Evolutionary conservation across 805 yeast species (phyloP).

Genomic region (Yarrowia yakushimensis): DNA sequence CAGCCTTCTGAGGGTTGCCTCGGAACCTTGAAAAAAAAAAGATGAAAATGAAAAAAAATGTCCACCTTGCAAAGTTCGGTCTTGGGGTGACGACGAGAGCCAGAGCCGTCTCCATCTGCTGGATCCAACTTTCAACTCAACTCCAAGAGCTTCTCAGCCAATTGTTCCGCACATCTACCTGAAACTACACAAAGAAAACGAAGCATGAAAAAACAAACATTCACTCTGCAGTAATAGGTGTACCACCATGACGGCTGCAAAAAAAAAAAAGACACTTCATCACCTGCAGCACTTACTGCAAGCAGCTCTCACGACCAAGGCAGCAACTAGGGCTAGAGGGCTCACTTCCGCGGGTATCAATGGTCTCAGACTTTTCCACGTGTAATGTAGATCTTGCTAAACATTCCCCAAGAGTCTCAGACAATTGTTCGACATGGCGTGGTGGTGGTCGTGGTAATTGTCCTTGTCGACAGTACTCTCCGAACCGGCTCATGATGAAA

Average conservation of each 20-base stretch:
- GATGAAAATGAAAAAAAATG: too few relatives aligned
- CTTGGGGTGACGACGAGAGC: too few relatives aligned
- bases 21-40: background rate
- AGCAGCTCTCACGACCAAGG: background rate
- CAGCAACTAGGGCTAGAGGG: background rate
- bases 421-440: background rate
- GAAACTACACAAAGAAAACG: background rate
- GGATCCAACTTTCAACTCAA: too few relatives aligned
- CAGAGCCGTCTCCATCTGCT: too few relatives aligned
- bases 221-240: background rate
- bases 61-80: too few relatives aligned
- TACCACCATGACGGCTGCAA: background rate
- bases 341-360: background rate
- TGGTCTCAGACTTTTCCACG: background rate
- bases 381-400: background rate
- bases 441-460: too few relatives aligned
- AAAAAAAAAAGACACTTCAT: too few relatives aligned
- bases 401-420: background rate
- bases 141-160: too few relatives aligned
- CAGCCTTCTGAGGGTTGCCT: background rate
- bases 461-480: too few relatives aligned
- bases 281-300: background rate
- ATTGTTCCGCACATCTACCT: background rate
- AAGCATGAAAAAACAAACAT: background rate
- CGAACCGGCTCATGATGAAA: too few relatives aligned